A percentile compares a stretch with the other conserved stretches of the same genome.
Conservation (phyloP, 148 eudicot species). For the Spergularia marina region DNA sequence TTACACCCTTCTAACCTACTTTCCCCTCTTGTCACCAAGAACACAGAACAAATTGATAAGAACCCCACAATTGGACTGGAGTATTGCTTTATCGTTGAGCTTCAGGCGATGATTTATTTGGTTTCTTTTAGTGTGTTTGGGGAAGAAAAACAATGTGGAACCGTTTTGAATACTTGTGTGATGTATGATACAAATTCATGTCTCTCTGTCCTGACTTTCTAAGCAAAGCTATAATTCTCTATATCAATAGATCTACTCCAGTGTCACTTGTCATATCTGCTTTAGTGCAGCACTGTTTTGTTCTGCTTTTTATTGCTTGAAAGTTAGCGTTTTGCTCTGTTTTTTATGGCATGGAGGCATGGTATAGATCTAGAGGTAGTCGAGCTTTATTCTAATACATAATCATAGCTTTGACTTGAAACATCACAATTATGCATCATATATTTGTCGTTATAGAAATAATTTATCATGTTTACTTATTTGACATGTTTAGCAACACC, state of each 20-base stretch:
- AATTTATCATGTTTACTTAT: too few relatives aligned
- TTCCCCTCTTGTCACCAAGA: too few relatives aligned
- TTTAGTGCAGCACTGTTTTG: not conserved
- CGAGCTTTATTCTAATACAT: too few relatives aligned
- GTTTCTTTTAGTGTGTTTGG: too few relatives aligned
- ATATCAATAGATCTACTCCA: too few relatives aligned
- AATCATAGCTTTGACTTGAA: too few relatives aligned
- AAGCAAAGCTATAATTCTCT: not conserved
- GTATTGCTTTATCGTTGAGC: not conserved
- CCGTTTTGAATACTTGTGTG: not conserved
- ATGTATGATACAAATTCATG: not conserved
- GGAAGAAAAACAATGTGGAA: not conserved
- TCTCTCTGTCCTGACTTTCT: not conserved
- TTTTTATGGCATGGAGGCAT: too few relatives aligned
- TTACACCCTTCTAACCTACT: not conserved
- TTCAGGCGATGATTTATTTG: not conserved
- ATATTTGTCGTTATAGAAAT: too few relatives aligned
- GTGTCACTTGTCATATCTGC: not conserved
- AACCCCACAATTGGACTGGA: not conserved
- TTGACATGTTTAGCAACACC: too few relatives aligned
- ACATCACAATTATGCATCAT: too few relatives aligned
- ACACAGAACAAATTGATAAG: not conserved
- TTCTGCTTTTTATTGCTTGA: slow-evolving; percentile 1
- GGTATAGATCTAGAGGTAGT: too few relatives aligned
- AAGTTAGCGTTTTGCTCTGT: too few relatives aligned